phyloP scores from a whole-genome alignment of 2,329 filamentous ascomycete species.

The Blastomyces gilchristii region DNA sequence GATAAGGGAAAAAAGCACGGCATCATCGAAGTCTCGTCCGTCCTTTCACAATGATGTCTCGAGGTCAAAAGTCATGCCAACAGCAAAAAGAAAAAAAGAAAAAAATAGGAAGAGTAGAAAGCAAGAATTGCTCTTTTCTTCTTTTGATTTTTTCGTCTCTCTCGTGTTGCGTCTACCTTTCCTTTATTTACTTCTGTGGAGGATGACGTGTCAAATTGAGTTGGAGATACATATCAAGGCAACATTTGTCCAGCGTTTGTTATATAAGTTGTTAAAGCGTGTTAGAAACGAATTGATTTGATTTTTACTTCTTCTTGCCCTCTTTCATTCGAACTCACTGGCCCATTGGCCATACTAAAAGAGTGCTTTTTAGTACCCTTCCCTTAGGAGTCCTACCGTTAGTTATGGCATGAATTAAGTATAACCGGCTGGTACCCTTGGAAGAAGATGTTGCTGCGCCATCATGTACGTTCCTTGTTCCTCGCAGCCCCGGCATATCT shows the following conservation, averaged over 20 bases:
- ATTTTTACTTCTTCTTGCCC: not conserved
- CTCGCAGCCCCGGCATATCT: not conserved
- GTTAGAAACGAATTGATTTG: not conserved
- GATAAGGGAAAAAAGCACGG: conserved; percentile 17
- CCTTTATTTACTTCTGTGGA: conserved; percentile 23
- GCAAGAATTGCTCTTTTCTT: not conserved
- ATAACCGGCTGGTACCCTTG: not conserved
- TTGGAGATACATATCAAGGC: conserved; percentile 31
- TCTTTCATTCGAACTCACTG: not conserved
- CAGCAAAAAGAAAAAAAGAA: conserved; percentile 21
- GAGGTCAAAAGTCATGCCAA: conserved; percentile 39
- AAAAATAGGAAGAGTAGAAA: conserved; percentile 11
- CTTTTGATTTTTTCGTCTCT: conserved; percentile 20
- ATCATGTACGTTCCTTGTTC: not conserved
- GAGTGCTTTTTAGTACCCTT: not conserved
- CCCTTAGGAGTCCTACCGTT: not conserved
- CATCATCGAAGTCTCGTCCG: conserved; percentile 39
- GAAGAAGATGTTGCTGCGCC: not conserved
- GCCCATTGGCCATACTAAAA: not conserved
- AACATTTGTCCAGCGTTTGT: not conserved
- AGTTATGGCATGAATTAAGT: not conserved
- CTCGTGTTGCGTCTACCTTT: conserved; percentile 36
- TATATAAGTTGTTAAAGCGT: not conserved
- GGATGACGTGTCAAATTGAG: conserved; percentile 35
- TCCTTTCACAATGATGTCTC: conserved; percentile 30